A percentile compares a stretch with the other conserved stretches of the same genome.
phyloP scores from a whole-genome alignment of 768 basidiomycete genomes.

The Auriscalpium microsporum region DNA sequence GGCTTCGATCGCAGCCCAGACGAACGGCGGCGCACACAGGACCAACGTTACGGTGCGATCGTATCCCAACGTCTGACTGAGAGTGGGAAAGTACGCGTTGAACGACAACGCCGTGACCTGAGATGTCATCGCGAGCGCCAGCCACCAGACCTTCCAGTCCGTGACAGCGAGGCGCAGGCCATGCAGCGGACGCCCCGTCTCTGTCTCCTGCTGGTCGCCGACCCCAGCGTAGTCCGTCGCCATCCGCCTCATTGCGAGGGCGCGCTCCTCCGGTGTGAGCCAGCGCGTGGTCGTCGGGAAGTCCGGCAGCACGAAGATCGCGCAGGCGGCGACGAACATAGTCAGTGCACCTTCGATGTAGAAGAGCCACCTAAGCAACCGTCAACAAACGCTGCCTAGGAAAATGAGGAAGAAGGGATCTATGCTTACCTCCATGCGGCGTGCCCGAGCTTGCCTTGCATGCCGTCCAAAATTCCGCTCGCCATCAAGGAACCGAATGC shows the following conservation, averaged over 20 bases:
- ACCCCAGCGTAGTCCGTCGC: constrained; percentile 47
- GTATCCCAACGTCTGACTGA: constrained; percentile 63
- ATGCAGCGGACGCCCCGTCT: constrained; percentile 25
- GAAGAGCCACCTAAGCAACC: constrained; percentile 48
- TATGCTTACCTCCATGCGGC: constrained; percentile 58
- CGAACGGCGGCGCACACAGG: constrained; percentile 71
- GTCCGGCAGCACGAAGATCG: constrained; percentile 63
- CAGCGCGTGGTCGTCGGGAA: constrained; percentile 56
- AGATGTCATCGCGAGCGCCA: constrained; percentile 54
- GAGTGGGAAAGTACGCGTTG: constrained; percentile 72
- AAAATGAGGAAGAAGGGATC: too few relatives aligned
- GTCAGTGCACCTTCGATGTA: constrained; percentile 57
- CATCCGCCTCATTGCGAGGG: constrained; percentile 53
- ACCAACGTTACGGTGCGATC: constrained; percentile 52
- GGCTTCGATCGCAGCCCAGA: constrained; percentile 48
- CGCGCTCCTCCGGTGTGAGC: constrained; percentile 49
- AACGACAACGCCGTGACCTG: constrained; percentile 60
- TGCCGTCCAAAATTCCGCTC: constrained; percentile 58
- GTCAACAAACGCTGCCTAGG: neutral
- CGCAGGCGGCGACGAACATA: constrained; percentile 38
- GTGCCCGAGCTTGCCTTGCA: constrained; percentile 59
- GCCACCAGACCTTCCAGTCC: constrained; percentile 85
- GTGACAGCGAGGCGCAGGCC: constrained; percentile 52
- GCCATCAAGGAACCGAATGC: constrained; percentile 75
- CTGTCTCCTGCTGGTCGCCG: constrained; percentile 40